Conservation (phyloP, 768 basidiomycete species). For the Megacollybia marginata region DNA sequence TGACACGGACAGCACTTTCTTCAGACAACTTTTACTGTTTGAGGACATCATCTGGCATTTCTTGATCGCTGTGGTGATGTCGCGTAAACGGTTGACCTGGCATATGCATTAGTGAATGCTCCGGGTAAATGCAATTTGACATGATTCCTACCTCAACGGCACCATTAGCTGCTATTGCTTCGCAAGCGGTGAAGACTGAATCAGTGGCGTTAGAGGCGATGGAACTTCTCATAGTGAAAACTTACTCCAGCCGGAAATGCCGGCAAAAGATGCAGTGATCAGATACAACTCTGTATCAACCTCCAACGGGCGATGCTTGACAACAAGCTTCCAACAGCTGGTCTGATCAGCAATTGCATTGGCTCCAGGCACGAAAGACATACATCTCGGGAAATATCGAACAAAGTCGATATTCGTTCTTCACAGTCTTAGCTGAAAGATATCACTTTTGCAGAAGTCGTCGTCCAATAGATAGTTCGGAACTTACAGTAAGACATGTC, state of each 20-base stretch:
- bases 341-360: too few relatives aligned
- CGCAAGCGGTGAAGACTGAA: slow-evolving; percentile 23
- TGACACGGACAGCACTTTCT: slow-evolving; percentile 36
- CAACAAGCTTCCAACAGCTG: too few relatives aligned
- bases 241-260: slow-evolving; percentile 65
- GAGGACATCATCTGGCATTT: slow-evolving; percentile 36
- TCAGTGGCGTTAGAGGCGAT: slow-evolving; percentile 8
- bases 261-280: slow-evolving; percentile 65
- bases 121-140: too few relatives aligned
- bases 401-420: too few relatives aligned
- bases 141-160: too few relatives aligned
- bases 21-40: slow-evolving; percentile 35
- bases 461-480: slow-evolving; percentile 12
- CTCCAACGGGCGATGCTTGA: slow-evolving; percentile 45
- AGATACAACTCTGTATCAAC: slow-evolving; percentile 60
- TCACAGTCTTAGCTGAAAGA: slow-evolving; percentile 55
- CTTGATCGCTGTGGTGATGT: slow-evolving; percentile 44
- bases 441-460: background rate
- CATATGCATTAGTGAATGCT: background rate
- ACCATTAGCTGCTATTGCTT: slow-evolving; percentile 5
- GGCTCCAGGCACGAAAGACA: slow-evolving; percentile 18
- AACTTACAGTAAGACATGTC: too few relatives aligned
- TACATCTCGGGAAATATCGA: slow-evolving; percentile 66
- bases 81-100: slow-evolving; percentile 26
- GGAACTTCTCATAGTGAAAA: slow-evolving; percentile 6